Evolutionary conservation across 495 filamentous ascomycete genomes (phyloP).

Genomic region (Jackrogersella minutella): DNA sequence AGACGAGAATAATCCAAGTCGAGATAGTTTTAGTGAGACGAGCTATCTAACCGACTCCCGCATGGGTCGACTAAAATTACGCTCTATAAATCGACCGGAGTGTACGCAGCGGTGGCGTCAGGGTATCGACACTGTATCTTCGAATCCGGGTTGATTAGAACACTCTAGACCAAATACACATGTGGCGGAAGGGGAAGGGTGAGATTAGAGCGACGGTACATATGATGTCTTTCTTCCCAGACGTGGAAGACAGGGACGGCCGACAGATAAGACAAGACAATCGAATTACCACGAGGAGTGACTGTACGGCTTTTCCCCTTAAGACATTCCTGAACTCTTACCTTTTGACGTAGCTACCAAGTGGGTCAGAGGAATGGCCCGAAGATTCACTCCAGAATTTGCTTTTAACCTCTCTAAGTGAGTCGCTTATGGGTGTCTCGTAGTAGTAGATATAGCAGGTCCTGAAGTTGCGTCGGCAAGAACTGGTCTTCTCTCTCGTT

Average conservation of each 20-base stretch:
- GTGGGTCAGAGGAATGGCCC: slow-evolving; percentile 30
- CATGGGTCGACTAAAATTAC: slow-evolving; percentile 1
- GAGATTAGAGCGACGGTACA: slow-evolving; percentile 9
- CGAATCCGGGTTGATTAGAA: slow-evolving; percentile 39
- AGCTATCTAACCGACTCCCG: slow-evolving; percentile 8
- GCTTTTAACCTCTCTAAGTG: slow-evolving; percentile 13
- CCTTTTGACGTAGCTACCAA: slow-evolving; percentile 24
- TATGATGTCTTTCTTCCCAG: slow-evolving; percentile 1
- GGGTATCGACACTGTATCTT: slow-evolving; percentile 37
- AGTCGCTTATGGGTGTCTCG: slow-evolving; percentile 18
- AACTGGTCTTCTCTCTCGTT: background rate
- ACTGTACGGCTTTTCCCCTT: slow-evolving; percentile 15
- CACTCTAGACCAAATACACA: slow-evolving; percentile 7
- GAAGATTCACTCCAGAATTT: slow-evolving; percentile 15
- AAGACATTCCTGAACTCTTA: slow-evolving; percentile 32
- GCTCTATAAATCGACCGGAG: slow-evolving; percentile 14
- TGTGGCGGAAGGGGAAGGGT: slow-evolving; percentile 15
- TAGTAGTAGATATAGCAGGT: slow-evolving; percentile 18
- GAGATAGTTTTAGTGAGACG: slow-evolving; percentile 25
- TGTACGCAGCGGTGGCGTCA: slow-evolving; percentile 36
- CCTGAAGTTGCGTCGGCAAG: slow-evolving; percentile 6
- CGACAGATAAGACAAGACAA: slow-evolving; percentile 18
- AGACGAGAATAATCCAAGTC: slow-evolving; percentile 18
- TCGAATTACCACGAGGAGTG: slow-evolving; percentile 24
- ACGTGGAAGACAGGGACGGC: slow-evolving; percentile 4